Evolutionary conservation across 1,139 yeast genomes (phyloP), one percentile per base, ranked within the genome.

Genomic region (Barnettozyma hawaiiensis): DNA sequence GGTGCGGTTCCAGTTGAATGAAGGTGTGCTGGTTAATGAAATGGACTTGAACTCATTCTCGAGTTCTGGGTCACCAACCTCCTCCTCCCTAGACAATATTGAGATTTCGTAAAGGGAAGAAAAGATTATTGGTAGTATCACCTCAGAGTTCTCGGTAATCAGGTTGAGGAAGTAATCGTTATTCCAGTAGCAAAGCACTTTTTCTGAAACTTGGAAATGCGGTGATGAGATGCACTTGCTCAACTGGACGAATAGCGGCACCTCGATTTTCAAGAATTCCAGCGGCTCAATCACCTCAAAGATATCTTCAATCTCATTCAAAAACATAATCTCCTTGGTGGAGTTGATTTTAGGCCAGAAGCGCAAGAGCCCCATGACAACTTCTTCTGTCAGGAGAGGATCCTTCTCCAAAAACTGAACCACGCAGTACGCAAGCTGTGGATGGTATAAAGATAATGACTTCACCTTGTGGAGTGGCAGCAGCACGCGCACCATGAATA

Each of bases 281-380:
- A 76, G 73, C 12, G 97, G 96, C 63, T 92, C 97, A 75, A 92
- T 86, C 18, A 89, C 95, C 65, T 92, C 98, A 61, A 90, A 87
- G 6, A 92, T 89, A 63, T 92, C 98, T 64, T 94, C 98, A 53
- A 94, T 78, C 66, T 92, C 98, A 65, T 90, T 89, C 58, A 94
- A 69, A 60, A 89, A 92, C 92, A 92, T 83, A 37, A 94, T 89
- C 65, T 94, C 98, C 62, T 92, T 92, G 18, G 97, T 95, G 35
- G 95, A 81, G 59, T 89, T 89, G 44, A 86, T 84, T 64, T 94
- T 94, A 40, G 99, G 99, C 99, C 99, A 92, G 66, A 81, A 94
- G 58, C 96, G 76, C 55, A 92, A 69, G 45, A 92, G 69, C 2
- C 97, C 97, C 86, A 87, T 82, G 27, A 92, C 78, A 21, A 92